Base-by-base conservation (phyloP, 768 basidiomycete species). In the Kwoniella europaea region DNA sequence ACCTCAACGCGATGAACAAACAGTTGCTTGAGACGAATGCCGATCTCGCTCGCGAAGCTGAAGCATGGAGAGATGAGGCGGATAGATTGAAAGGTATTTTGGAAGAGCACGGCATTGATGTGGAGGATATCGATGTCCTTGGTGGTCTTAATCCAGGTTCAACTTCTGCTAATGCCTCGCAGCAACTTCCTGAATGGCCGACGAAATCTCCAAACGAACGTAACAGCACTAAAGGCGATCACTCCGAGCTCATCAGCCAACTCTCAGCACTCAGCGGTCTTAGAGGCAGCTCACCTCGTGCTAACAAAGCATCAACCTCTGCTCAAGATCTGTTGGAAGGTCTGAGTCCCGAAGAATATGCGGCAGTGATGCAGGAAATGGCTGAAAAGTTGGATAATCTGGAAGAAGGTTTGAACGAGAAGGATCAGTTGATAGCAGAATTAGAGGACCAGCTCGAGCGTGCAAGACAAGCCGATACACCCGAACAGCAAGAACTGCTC, bases 1-100 rank as follows among this genome's bases (percentile, higher is more conserved):
- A 82, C 58, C 74, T 82, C 16, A 79, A 81, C 54, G 77, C 79
- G 13, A 81, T 82, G 79, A 82, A 82, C 65, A 76, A 79, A 70
- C 79, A 80, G 44, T 65, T 82, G 3, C 68, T 79, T 4, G 77
- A 80, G 29, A 74, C 77, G 35, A 81, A 81, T 58, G 72, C 73
- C 10, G 76, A 78, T 24, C 71, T 82, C 4, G 79, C 78, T 6
- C 68, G 74, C 29, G 77, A 78, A 69, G 74, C 76, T 10, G 76
- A 78, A 68, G 73, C 69, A 9, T 80, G 80, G 75, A 63, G 76
- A 41, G 74, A 75, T 44, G 76, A 81, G 29, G 74, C 76, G 0
- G 73, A 77, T n/a, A 24, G 75, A 22, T 55, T 79, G 29, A 63
- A 71, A 24, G 61, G 56, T 2, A 61, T 77, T 18, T 56, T 82